A percentile compares a stretch with the other conserved stretches of the same genome.
Conservation (phyloP, 345 rosid species). For the Passiflora organensis region DNA sequence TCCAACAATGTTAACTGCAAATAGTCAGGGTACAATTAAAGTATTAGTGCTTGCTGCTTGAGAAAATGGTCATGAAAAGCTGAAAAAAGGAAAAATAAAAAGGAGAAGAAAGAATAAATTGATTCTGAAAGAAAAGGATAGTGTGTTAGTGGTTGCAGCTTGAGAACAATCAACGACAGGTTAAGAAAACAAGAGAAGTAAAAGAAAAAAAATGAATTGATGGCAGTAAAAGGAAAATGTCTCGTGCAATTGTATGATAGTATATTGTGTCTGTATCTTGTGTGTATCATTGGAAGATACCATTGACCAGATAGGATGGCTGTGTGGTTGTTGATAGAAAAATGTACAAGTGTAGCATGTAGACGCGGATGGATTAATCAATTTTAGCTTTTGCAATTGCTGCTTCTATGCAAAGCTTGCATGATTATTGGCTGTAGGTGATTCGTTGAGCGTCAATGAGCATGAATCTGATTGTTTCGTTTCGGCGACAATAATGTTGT, state of each 20-base stretch:
- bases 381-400: neutral
- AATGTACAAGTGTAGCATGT: constrained; percentile 5
- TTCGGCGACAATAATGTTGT: too few relatives aligned
- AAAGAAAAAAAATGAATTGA: too few relatives aligned
- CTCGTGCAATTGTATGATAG: neutral
- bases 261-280: neutral
- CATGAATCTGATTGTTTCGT: too few relatives aligned
- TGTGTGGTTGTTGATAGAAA: neutral
- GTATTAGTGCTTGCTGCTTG: constrained; percentile 80
- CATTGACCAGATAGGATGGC: too few relatives aligned
- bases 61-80: constrained; percentile 1
- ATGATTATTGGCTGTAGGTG: too few relatives aligned
- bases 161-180: constrained; percentile 9
- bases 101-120: neutral
- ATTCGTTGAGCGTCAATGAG: too few relatives aligned
- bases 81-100: neutral
- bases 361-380: neutral
- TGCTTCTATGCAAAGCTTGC: too few relatives aligned
- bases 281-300: neutral
- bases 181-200: neutral
- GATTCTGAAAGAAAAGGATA: neutral
- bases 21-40: constrained; percentile 98
- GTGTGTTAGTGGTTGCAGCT: neutral
- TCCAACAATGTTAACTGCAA: constrained; percentile 89
- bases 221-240: too few relatives aligned